Evolutionary conservation across 2,329 filamentous ascomycete species (phyloP), one percentile per base, ranked within the genome.

Genomic region (Colletotrichum spinosum): DNA sequence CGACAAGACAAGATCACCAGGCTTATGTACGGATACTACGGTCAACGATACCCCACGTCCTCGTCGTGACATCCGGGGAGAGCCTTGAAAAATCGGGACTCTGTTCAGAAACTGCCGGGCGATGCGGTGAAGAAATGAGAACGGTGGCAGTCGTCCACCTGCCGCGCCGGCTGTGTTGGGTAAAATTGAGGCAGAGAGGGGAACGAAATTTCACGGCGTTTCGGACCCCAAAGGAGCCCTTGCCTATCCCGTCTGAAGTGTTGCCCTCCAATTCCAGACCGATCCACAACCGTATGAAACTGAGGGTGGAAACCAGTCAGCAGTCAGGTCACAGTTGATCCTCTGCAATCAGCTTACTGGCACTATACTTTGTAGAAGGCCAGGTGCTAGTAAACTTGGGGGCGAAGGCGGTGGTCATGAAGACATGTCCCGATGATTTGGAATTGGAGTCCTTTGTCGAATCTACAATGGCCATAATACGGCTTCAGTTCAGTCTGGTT

Each of bases 331-430:
- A 39, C 48, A 13, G 45, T 17, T 25, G 52, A 25, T n/a, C 50
- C 39, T 61, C 50, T 56, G 62, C 62, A 62, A 53, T 56, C 51
- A 62, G 62, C 62, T 65, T 55, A 52, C 41, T 15, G 33, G 45
- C 35, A 42, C 25, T 41, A 10, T 38, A 55, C 33, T 41, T 38
- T 37, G 61, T 39, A 11, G 33, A 53, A 25, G 55, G 50, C 17
- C 13, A 15, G 60, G 42, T 13, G 45, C 44, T 45, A 37, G 8
- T 34, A 13, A 25, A 35, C 50, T 49, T 42, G 56, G 56, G 44
- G n/a, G 39, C 15, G 49, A 41, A 15, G 45, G 46, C 46, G n/a
- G 35, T 15, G 25, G 25, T 1, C 25, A 25, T 25, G 25, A 5
- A 5, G 4, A 25, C 25, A 25, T 25, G 25, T n/a, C 38, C 12